Evolutionary conservation across 306 rosid species (phyloP).

Genomic region (Hippophae rhamnoides): DNA sequence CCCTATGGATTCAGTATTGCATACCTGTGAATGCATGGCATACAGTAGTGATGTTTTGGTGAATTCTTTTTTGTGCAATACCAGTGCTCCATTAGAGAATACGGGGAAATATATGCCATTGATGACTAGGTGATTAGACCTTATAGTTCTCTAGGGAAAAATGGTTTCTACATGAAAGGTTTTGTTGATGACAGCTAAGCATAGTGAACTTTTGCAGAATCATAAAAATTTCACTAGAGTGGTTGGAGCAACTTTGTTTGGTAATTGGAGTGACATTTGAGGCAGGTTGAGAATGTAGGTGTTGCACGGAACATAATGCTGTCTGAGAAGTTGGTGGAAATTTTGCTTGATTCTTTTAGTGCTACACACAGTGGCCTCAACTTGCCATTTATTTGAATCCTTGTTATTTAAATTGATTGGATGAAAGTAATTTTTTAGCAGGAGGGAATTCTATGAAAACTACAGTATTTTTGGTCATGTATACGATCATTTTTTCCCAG

Average conservation of each 20-base stretch:
- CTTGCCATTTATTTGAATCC: conserved; percentile 8
- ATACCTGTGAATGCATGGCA: neutral
- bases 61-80: neutral
- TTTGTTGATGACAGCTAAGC: neutral
- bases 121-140: neutral
- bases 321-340: conserved; percentile 11
- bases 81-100: neutral
- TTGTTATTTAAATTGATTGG: conserved; percentile 7
- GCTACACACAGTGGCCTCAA: conserved; percentile 11
- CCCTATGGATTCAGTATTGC: neutral
- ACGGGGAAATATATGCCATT: neutral
- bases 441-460: conserved; percentile 12
- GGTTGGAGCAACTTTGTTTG: conserved; percentile 8
- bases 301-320: conserved; percentile 21
- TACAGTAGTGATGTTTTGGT: neutral
- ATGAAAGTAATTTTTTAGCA: neutral
- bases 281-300: conserved; percentile 17
- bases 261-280: conserved; percentile 13
- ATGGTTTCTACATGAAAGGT: neutral
- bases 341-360: conserved; percentile 11
- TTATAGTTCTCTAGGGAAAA: neutral
- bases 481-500: neutral
- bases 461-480: neutral
- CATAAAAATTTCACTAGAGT: conserved; percentile 2
- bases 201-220: neutral